These are phyloP conservation scores for Salix exigua DNA, from an alignment of 345 rosid genomes.

Conservation along the genomic window DNA sequence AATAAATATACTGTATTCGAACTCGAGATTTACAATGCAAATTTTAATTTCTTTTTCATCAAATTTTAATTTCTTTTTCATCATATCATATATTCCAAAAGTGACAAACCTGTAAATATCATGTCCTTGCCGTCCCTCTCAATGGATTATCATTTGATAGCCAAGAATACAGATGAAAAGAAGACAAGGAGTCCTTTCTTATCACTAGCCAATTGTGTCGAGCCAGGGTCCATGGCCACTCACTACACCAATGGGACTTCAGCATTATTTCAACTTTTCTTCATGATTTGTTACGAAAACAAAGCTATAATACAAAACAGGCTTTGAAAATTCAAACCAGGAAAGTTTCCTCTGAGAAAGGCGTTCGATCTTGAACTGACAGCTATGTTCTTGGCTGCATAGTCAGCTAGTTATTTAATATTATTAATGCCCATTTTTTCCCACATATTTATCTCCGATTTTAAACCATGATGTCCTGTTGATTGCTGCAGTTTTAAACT, in stretches of 20 bases:
- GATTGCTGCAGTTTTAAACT: neutral
- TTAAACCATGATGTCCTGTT: neutral
- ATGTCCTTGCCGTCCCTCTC: neutral
- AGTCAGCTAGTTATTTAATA: neutral
- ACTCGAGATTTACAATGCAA: accelerated
- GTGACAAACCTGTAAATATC: neutral
- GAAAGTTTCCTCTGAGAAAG: neutral
- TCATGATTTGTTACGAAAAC: neutral
- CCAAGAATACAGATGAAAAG: neutral
- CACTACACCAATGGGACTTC: neutral
- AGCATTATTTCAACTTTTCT: neutral
- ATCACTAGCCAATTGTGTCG: too few species aligned
- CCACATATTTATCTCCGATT: neutral
- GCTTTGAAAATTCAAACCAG: neutral
- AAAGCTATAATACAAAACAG: neutral
- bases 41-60: accelerated
- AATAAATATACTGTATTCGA: too few species aligned
- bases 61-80: accelerated
- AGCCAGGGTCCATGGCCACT: neutral
- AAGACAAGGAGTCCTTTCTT: too few species aligned
- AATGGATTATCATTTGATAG: neutral
- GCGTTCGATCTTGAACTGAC: neutral
- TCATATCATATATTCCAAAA: neutral
- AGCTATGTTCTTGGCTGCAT: neutral
- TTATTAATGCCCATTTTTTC: too few species aligned